Percentiles rank a stretch among this genome's conserved stretches.
These are phyloP conservation scores for Pilasporangium apinafurcum DNA, from an alignment of 352 stramenopile genomes.

Conservation along the genomic window DNA sequence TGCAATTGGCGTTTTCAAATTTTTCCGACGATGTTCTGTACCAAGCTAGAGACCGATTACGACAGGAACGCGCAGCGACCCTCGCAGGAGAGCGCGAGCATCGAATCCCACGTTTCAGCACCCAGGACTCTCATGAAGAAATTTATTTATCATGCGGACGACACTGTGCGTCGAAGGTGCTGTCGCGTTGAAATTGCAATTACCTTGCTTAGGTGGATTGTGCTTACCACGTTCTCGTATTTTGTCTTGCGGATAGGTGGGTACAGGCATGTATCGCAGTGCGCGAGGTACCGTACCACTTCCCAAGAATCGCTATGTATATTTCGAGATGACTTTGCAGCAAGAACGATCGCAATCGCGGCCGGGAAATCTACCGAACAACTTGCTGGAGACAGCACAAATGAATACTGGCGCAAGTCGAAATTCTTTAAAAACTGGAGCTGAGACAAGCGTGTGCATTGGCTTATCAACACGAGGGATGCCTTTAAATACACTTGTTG, in stretches of 20 bases:
- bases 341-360: constrained; percentile 27
- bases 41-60: constrained; percentile 67
- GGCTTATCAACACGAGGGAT: constrained; percentile 70
- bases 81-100: constrained; percentile 48
- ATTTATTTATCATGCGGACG: constrained; percentile 81
- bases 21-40: constrained; percentile 85
- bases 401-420: background rate
- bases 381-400: constrained; percentile 4
- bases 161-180: constrained; percentile 75
- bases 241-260: constrained; percentile 16
- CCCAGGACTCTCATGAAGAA: constrained; percentile 76
- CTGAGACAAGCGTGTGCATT: constrained; percentile 72
- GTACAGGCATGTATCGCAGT: constrained; percentile 72
- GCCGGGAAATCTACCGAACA: constrained; percentile 9
- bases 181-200: background rate
- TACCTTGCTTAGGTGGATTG: background rate
- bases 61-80: constrained; percentile 66
- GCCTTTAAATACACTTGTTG: constrained; percentile 75
- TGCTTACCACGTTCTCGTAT: background rate
- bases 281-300: constrained; percentile 61
- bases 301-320: constrained; percentile 62
- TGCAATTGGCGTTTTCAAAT: constrained; percentile 73
- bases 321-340: constrained; percentile 82
- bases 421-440: constrained; percentile 8
- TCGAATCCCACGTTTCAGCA: constrained; percentile 69